These are phyloP conservation scores for Heterobasidion occidentale DNA, from an alignment of 1,284 basidiomycete species.

Conservation along the genomic window DNA sequence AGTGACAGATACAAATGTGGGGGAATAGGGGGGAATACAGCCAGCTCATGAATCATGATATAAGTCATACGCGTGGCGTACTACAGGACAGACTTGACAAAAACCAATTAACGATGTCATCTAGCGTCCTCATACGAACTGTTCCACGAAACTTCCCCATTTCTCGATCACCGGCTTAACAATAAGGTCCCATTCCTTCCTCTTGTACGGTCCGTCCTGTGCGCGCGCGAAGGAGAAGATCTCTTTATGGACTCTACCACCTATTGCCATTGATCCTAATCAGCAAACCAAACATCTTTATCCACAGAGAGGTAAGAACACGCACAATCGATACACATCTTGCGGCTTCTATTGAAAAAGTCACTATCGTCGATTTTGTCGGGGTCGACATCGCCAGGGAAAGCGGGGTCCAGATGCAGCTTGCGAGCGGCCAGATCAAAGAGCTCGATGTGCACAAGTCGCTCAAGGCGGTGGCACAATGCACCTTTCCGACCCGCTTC, in stretches of 20 bases:
- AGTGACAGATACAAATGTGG: no score
- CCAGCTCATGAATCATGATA: no score
- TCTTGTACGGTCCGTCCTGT: slow-evolving; percentile 39
- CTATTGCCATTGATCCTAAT: slow-evolving; percentile 20
- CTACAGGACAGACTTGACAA: no score
- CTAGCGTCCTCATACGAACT: slow-evolving; percentile 15
- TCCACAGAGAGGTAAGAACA: neutral
- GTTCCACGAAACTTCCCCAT: slow-evolving; percentile 57
- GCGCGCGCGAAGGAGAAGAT: slow-evolving; percentile 64
- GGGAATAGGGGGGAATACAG: no score
- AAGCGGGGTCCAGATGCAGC: slow-evolving; percentile 51
- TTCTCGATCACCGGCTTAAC: slow-evolving; percentile 68
- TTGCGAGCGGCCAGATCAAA: slow-evolving; percentile 51
- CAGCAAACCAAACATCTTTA: neutral
- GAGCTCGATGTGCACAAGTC: slow-evolving; percentile 70
- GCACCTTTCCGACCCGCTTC: slow-evolving; percentile 45
- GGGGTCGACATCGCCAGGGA: slow-evolving; percentile 24
- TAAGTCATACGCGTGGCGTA: no score
- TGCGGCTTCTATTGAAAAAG: no score
- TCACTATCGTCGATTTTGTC: neutral
- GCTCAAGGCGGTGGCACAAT: slow-evolving; percentile 43
- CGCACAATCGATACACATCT: no score
- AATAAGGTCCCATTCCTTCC: slow-evolving; percentile 64
- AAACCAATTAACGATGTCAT: no score
- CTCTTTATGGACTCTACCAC: slow-evolving; percentile 58